Percentiles rank a stretch among this genome's conserved stretches.
Conservation (phyloP, 2,329 filamentous ascomycete genomes). For the Aspergillus tanneri region DNA sequence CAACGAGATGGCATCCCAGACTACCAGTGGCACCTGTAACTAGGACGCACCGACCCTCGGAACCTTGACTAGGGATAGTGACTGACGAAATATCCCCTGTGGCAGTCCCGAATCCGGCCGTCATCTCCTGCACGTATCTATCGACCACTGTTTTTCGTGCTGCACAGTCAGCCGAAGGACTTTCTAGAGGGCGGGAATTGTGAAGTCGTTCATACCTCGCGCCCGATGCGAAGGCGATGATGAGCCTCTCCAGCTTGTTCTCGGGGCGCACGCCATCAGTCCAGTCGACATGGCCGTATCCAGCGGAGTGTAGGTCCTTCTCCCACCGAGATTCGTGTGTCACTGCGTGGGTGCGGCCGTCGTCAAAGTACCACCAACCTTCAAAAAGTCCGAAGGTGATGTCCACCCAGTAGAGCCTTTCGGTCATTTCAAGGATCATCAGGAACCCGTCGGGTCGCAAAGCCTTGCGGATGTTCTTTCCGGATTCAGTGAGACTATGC, state of each 20-base stretch:
- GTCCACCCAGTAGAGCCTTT: slow-evolving; percentile 28
- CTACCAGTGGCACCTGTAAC: slow-evolving; percentile 45
- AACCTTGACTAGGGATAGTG: neutral
- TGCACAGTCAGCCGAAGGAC: slow-evolving; percentile 12
- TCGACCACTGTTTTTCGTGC: slow-evolving; percentile 24
- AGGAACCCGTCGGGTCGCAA: slow-evolving; percentile 31
- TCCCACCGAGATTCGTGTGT: slow-evolving; percentile 20
- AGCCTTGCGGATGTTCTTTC: slow-evolving; percentile 24
- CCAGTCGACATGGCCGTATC: slow-evolving; percentile 34
- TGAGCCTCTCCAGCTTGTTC: slow-evolving; percentile 15
- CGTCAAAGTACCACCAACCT: slow-evolving; percentile 40
- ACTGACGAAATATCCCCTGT: neutral
- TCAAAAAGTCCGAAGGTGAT: slow-evolving; percentile 35
- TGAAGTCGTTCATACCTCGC: slow-evolving; percentile 11
- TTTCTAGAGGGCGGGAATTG: slow-evolving; percentile 3
- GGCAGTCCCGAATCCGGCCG: slow-evolving; percentile 19
- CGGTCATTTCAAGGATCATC: slow-evolving; percentile 32
- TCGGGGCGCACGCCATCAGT: slow-evolving; percentile 28
- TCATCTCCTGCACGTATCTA: slow-evolving; percentile 27
- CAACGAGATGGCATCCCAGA: slow-evolving; percentile 43
- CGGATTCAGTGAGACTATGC: slow-evolving; percentile 21
- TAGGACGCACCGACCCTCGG: slow-evolving; percentile 31
- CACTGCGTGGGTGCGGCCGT: slow-evolving; percentile 32
- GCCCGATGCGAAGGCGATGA: slow-evolving; percentile 25
- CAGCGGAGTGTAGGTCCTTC: slow-evolving; percentile 23